phyloP scores from a whole-genome alignment of 1,284 basidiomycete species.

The Hemileccinum hortonii region DNA sequence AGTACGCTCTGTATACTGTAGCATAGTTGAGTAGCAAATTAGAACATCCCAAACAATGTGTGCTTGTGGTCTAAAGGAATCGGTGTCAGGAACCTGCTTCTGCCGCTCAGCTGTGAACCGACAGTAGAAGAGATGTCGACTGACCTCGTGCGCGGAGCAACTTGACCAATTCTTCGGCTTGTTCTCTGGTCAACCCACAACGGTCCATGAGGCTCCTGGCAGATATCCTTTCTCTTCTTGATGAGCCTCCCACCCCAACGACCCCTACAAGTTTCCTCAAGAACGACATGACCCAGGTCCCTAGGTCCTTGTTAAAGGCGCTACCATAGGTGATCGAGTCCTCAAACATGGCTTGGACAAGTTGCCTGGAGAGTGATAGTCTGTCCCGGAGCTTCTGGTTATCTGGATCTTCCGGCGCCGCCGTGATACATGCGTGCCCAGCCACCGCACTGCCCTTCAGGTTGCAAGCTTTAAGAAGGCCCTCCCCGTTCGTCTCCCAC shows the following conservation, averaged over 20 bases:
- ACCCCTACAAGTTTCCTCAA: constrained; percentile 21
- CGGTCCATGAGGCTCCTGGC: constrained; percentile 11
- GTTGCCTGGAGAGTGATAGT: constrained; percentile 13
- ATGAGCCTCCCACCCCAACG: constrained; percentile 10
- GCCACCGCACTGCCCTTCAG: constrained; percentile 17
- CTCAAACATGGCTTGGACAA: constrained; percentile 23
- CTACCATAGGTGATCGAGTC: constrained; percentile 20
- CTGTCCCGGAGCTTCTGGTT: constrained; percentile 10
- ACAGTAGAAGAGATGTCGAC: not conserved
- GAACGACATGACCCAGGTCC: constrained; percentile 26
- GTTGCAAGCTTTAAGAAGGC: constrained; percentile 10
- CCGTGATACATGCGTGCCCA: constrained; percentile 33
- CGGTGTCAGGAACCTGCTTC: not conserved
- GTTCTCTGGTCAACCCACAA: constrained; percentile 19
- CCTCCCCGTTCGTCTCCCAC: constrained; percentile 22
- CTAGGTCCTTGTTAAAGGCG: constrained; percentile 16
- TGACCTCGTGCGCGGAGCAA: constrained; percentile 12
- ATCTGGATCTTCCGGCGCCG: constrained; percentile 5
- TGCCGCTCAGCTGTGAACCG: constrained; percentile 3
- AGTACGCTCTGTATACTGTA: not conserved
- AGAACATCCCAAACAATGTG: not conserved
- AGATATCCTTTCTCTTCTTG: constrained; percentile 14
- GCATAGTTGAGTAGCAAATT: not conserved
- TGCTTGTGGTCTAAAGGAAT: not conserved
- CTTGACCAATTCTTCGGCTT: constrained; percentile 21